Conservation (phyloP, 1,284 basidiomycete genomes). For the Boletus smithii region DNA sequence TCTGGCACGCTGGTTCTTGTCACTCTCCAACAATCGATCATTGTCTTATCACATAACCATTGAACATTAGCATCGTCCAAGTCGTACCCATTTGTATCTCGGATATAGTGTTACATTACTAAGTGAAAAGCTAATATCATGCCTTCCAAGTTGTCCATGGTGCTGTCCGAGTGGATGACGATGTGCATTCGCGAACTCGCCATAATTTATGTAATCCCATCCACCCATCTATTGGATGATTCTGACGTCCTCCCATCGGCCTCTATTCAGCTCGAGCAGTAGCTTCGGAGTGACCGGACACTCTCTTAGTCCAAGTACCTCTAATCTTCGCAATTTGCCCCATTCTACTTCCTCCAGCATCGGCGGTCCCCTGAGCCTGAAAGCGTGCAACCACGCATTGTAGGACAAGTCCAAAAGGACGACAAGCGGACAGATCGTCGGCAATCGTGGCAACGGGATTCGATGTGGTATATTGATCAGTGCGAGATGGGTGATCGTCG, state of each 20-base stretch:
- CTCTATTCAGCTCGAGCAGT: constrained; percentile 47
- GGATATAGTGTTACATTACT: constrained; percentile 25
- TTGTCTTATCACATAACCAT: constrained; percentile 12
- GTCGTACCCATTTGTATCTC: constrained; percentile 15
- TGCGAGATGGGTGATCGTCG: constrained; percentile 55
- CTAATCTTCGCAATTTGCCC: constrained; percentile 49
- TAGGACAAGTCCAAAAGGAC: constrained; percentile 63
- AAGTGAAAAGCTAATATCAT: constrained; percentile 4
- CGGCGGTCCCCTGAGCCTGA: constrained; percentile 22
- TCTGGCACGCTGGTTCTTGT: neutral
- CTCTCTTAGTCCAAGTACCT: constrained; percentile 51
- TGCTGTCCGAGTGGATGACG: neutral
- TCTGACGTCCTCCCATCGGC: constrained; percentile 60
- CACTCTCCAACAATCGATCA: constrained; percentile 4
- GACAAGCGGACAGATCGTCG: constrained; percentile 59
- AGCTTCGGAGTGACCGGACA: constrained; percentile 45
- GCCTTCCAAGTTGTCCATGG: neutral
- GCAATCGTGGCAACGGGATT: constrained; percentile 53
- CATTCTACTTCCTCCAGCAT: constrained; percentile 53
- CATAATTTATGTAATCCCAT: neutral
- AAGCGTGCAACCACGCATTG: constrained; percentile 54
- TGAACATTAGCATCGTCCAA: constrained; percentile 19
- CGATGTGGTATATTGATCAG: constrained; percentile 46
- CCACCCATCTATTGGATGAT: constrained; percentile 39
- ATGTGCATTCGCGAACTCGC: neutral